Base-by-base conservation (phyloP, 2,329 filamentous ascomycete genomes). In the Fusarium concolor region DNA sequence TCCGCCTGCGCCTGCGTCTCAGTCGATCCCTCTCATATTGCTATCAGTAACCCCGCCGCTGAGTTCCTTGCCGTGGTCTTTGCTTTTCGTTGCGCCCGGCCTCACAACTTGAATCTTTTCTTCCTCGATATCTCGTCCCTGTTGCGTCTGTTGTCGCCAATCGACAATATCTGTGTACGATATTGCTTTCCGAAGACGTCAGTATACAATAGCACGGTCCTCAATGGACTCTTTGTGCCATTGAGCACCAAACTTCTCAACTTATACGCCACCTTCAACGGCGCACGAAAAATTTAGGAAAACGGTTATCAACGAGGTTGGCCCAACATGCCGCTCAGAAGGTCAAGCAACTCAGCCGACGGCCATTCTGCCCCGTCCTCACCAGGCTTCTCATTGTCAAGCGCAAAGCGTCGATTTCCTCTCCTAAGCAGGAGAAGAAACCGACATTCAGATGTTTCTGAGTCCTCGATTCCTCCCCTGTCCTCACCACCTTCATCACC, bases 351-450 rank as follows among this genome's bases (percentile, higher is more conserved):
- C 60, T 67, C 73, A 26, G 67, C 58, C 49, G 72, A 74, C 28
- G 65, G 57, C 28, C 68, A 69, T 50, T 74, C 71, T 59, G 54
- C 50, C 53, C 35, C 61, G 15, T 73, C 71, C 22, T 68, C 69
- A 35, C 70, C 67, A 22, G 67, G 62, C 3, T 69, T 71, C 44
- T 71, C 68, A 24, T 53, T 75, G 22, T 63, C 64, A 43, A 70
- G 74, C 51, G 72, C 75, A 37, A 75, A 71, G 46, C 73, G 75
- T 56, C 75, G 74, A 39, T 77, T 77, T 57, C 75, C 75, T 31
- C 74, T 77, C 18, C 65, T 77, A 41, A 68, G 68, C 61, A 72
- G 73, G 44, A 75, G 63, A 64, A 75, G 71, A 59, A 71, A 59
- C 57, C 62, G 68, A 31, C 58, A 67, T 37, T 70, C 72, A 18